Evolutionary conservation across 176 grass and related monocot species (phyloP).

Genomic region (Lolium multiflorum): DNA sequence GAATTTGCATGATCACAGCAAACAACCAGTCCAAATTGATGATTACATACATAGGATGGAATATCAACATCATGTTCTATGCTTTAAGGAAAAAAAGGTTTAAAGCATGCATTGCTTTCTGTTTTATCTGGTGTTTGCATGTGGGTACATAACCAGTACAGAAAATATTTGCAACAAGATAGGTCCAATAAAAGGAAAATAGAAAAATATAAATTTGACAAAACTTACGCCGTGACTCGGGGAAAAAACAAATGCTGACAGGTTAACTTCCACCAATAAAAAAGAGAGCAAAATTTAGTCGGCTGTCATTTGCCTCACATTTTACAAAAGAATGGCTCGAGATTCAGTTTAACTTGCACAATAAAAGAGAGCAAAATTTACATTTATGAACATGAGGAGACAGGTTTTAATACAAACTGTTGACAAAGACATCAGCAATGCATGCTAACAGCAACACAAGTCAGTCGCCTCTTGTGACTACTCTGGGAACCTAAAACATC

Average conservation of each 20-base stretch:
- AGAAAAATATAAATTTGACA: background rate
- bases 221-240: background rate
- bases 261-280: background rate
- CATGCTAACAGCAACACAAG: constrained; percentile 36
- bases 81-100: background rate
- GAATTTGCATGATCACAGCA: background rate
- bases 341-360: background rate
- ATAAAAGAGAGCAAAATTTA: constrained; percentile 34
- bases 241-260: background rate
- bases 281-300: background rate
- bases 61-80: constrained; percentile 16
- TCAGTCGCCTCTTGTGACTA: constrained; percentile 31
- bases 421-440: background rate
- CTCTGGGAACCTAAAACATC: constrained; percentile 28
- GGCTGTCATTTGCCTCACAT: background rate
- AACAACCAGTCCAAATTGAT: background rate
- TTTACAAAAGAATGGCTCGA: background rate
- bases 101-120: background rate
- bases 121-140: constrained; percentile 6
- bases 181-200: constrained; percentile 13
- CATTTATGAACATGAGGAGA: constrained; percentile 36
- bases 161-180: background rate
- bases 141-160: background rate
- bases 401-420: constrained; percentile 30
- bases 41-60: background rate